phyloP scores from a whole-genome alignment of 805 yeast genomes.

The Candida boidinii region DNA sequence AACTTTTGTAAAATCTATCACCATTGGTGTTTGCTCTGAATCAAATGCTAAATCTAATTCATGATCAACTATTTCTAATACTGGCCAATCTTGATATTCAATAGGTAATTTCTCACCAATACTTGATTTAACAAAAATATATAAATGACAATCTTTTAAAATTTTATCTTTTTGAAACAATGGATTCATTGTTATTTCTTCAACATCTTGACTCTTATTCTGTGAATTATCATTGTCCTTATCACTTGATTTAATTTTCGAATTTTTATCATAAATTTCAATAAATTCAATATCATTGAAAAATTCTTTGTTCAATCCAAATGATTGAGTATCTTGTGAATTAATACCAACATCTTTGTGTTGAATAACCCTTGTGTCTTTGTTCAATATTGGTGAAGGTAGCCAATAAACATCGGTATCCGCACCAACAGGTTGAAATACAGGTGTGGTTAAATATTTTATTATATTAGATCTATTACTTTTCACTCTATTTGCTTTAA shows the following conservation, averaged over 20 bases:
- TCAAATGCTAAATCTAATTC: slow-evolving; percentile 10
- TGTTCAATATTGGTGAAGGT: slow-evolving; percentile 21
- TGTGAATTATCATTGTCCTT: slow-evolving; percentile 9
- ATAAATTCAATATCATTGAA: slow-evolving; percentile 23
- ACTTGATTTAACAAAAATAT: slow-evolving; percentile 18
- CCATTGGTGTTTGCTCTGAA: slow-evolving; percentile 5
- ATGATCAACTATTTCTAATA: slow-evolving; percentile 12
- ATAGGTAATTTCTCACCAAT: slow-evolving; percentile 11
- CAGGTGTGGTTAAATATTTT: slow-evolving; percentile 3
- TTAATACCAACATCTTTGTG: slow-evolving; percentile 18
- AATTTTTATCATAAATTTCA: slow-evolving; percentile 16
- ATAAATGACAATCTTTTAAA: slow-evolving; percentile 23
- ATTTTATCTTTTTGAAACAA: slow-evolving; percentile 5
- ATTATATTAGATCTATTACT: slow-evolving; percentile 3
- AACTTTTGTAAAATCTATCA: slow-evolving; percentile 18
- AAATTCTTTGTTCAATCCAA: slow-evolving; percentile 11
- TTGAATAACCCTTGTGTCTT: slow-evolving; percentile 20
- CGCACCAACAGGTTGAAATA: neutral
- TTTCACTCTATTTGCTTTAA: slow-evolving; percentile 6
- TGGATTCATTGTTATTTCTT: neutral
- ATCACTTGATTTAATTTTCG: slow-evolving; percentile 2
- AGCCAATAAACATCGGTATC: slow-evolving; percentile 9
- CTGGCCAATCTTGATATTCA: slow-evolving; percentile 18
- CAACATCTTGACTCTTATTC: slow-evolving; percentile 3
- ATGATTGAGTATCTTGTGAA: slow-evolving; percentile 2